These are phyloP conservation scores for Diplogelasinospora grovesii DNA, from an alignment of 495 filamentous ascomycete genomes.

Conservation along the genomic window DNA sequence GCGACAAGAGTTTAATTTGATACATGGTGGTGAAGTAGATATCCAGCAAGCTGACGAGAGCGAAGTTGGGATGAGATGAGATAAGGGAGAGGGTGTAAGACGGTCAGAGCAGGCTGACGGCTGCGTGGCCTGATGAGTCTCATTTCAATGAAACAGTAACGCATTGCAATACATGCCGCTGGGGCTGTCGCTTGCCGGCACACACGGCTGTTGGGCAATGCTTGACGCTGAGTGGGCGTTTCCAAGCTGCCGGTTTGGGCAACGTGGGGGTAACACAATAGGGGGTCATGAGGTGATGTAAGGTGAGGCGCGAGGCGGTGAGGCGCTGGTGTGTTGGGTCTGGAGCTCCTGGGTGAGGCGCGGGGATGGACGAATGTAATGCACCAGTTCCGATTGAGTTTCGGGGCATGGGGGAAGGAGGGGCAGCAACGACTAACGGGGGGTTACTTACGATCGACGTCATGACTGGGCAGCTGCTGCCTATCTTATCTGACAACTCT, in stretches of 20 bases:
- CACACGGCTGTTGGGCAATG: slow-evolving; percentile 1
- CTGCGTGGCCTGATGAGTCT: neutral
- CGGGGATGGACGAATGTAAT: slow-evolving; percentile 5
- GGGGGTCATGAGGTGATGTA: neutral
- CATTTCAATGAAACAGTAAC: slow-evolving; percentile 4
- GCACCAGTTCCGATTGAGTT: no score
- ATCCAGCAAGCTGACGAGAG: neutral
- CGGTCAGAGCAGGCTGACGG: neutral
- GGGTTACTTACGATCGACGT: slow-evolving; percentile 40
- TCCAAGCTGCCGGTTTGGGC: slow-evolving; percentile 3
- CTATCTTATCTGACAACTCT: slow-evolving; percentile 12
- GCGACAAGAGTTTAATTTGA: no score
- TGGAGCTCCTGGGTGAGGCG: slow-evolving; percentile 7
- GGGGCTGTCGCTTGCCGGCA: slow-evolving; percentile 1
- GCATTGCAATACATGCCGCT: no score
- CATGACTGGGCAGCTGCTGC: slow-evolving; percentile 22
- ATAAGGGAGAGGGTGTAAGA: neutral
- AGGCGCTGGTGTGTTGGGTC: slow-evolving; percentile 1
- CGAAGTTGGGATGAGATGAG: slow-evolving; percentile 1
- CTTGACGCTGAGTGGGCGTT: neutral
- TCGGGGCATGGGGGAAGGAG: slow-evolving; percentile 7
- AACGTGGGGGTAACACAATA: no score
- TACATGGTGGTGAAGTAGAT: neutral
- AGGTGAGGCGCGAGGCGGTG: neutral
- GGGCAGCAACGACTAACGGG: slow-evolving; percentile 9